Base-by-base conservation (phyloP, 257 asterid species). In the Penstemon eatonii region DNA sequence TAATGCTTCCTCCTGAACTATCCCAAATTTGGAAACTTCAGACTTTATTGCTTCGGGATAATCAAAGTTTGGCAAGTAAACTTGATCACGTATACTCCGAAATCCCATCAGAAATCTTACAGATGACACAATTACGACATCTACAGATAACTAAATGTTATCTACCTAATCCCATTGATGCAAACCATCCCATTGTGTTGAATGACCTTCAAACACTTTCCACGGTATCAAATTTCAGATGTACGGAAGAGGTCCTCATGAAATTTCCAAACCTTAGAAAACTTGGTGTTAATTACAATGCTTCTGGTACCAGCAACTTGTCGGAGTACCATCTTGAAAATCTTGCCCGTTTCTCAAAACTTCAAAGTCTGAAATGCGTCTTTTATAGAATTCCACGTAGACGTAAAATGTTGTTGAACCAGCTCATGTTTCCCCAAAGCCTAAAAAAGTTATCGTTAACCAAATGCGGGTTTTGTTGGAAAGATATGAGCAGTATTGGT, bases 391-490 rank as follows among this genome's bases (percentile, higher is more conserved):
- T n/a, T n/a, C 51, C 50, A 3, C 65, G 50, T 0, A 41, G 41
- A 1, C 12, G 13, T 3, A 11, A 11, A 7, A 13, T 42, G 54
- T 42, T 4, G 15, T 40, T 4, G 7, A 42, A 61, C 4, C 7
- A n/a, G n/a, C n/a, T 18, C 8, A 6, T 9, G 3, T 51, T 66
- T 68, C 77, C 66, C 25, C 38, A 39, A 50, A 47, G 49, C 18
- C 61, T 76, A 36, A 76, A 66, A 58, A 65, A 60, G 61, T 42
- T 76, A 15, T 65, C 80, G 36, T 49, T 76, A n/a, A 15, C 25
- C 42, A 9, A 37, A 6, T 46, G 59, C 33, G 4, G 11, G 3
- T 39, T 75, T 9, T 61, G 69, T 0, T 71, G 76, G 74, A 41
- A 66, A 41, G 39, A 33, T 15, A 59, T 76, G 74, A 45, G 44